Evolutionary conservation across 495 filamentous ascomycete genomes (phyloP).

Genomic region (Glarea lozoyensis): DNA sequence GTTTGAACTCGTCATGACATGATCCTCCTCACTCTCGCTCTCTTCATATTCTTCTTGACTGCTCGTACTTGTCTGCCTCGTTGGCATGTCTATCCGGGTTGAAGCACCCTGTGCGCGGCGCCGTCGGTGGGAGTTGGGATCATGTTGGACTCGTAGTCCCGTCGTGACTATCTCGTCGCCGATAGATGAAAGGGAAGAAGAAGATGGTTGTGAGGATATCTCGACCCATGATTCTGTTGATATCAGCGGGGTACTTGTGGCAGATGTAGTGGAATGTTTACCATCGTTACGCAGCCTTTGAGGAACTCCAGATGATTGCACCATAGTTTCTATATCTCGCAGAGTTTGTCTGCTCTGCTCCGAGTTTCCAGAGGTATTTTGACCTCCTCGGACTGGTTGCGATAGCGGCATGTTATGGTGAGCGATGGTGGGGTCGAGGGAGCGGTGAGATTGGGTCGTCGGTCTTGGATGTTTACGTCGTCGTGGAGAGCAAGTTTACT

Average conservation of each 20-base stretch:
- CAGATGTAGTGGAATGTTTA: not conserved
- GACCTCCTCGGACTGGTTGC: too few relatives aligned
- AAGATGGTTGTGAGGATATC: conserved; percentile 82
- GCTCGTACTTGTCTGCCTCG: conserved; percentile 49
- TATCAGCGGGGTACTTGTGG: conserved; percentile 1
- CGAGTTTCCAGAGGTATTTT: too few relatives aligned
- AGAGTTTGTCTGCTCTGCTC: conserved; percentile 2
- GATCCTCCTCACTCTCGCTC: conserved; percentile 78
- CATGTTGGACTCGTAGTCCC: conserved; percentile 60
- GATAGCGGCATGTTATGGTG: too few relatives aligned
- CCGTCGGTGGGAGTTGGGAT: conserved; percentile 21
- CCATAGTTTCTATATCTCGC: conserved; percentile 8
- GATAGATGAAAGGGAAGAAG: conserved; percentile 81
- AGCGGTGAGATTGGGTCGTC: too few relatives aligned
- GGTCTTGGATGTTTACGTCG: too few relatives aligned
- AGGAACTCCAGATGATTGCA: conserved; percentile 11
- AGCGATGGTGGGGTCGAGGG: too few relatives aligned
- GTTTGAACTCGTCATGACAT: conserved; percentile 74
- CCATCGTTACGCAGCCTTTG: conserved; percentile 22
- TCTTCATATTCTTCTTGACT: conserved; percentile 84
- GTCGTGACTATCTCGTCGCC: conserved; percentile 84
- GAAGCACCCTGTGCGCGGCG: conserved; percentile 23
- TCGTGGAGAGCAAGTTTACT: too few relatives aligned
- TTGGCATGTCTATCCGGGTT: conserved; percentile 29
- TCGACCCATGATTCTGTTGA: conserved; percentile 91